Evolutionary conservation across 2,329 filamentous ascomycete species (phyloP), one percentile per base, ranked within the genome.

Genomic region (Lojkania enalia): DNA sequence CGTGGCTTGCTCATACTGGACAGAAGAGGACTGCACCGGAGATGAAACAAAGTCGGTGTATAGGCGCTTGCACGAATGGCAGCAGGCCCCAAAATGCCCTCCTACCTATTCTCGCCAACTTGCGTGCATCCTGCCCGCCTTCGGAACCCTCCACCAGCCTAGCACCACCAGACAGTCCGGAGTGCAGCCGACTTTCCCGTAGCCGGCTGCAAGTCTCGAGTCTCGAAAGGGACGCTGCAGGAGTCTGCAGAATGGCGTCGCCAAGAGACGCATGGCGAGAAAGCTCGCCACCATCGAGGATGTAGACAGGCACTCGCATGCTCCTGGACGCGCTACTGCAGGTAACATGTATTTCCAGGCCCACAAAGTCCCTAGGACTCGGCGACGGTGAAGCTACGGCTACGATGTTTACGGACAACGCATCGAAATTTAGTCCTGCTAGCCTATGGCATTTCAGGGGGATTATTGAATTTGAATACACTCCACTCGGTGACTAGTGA

Each of bases 41-140:
- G 46, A 60, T 58, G 57, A 62, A 60, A 60, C 52, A 61, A 55
- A 57, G 61, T 63, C 60, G 58, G 57, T 63, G 56, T 61, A 49
- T 39, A 42, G 45, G 40, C 47, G 47, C 38, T 48, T 42, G 50
- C 49, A 39, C 58, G 53, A 57, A 55, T 48, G 45, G 49, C 50
- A 38, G 42, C 46, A 38, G 35, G 35, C n/a, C 25, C n/a, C n/a
- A 16, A 16, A 15, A 33, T 16, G 30, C 14, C 40, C 48, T 51
- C 44, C 49, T 38, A 49, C 46, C 37, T 44, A 30, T 42, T 58
- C 39, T 48, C 43, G 48, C 45, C 4, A 58, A 49, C 51, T 55
- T 59, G 50, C 33, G 21, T 15, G 7, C 21, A 7, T 20, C 16
- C 58, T 59, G 55, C 60, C 58, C 51, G 54, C 47, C 42, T 35